Conservation (phyloP, 768 basidiomycete genomes). For the Hygrocybe coccinea region DNA sequence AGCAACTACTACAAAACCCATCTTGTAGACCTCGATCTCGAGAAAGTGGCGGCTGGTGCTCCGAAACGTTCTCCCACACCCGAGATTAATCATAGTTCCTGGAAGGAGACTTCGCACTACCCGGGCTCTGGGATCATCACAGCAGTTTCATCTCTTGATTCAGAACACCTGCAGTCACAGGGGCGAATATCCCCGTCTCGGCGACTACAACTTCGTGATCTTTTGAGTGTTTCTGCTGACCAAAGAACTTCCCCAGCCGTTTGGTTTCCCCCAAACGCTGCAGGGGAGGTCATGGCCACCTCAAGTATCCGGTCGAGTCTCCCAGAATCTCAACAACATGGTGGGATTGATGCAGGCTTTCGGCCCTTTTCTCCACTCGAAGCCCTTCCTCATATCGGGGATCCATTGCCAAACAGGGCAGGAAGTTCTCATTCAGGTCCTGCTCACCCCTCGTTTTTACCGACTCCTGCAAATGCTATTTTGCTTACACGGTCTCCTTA, state of each 20-base stretch:
- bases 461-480: too few relatives aligned
- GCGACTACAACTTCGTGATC: not conserved
- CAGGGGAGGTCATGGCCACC: not conserved
- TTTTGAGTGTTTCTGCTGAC: not conserved
- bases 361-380: too few relatives aligned
- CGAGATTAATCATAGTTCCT: slow-evolving; percentile 12
- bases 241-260: not conserved
- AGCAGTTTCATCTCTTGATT: not conserved
- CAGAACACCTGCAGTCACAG: not conserved
- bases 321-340: too few relatives aligned
- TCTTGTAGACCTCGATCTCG: slow-evolving; percentile 37
- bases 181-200: not conserved
- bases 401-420: too few relatives aligned
- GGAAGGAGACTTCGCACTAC: slow-evolving; percentile 19
- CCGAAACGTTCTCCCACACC: slow-evolving; percentile 41
- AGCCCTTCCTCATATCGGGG: too few relatives aligned
- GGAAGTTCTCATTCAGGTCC: too few relatives aligned
- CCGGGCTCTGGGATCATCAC: slow-evolving; percentile 17
- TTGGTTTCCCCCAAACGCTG: not conserved
- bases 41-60: slow-evolving; percentile 36
- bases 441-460: too few relatives aligned
- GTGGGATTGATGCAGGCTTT: too few relatives aligned
- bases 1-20: slow-evolving; percentile 48
- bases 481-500: too few relatives aligned
- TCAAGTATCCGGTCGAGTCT: too few relatives aligned